These are phyloP conservation scores for Eucalyptus urophylla DNA, from an alignment of 345 rosid genomes.

Conservation along the genomic window DNA sequence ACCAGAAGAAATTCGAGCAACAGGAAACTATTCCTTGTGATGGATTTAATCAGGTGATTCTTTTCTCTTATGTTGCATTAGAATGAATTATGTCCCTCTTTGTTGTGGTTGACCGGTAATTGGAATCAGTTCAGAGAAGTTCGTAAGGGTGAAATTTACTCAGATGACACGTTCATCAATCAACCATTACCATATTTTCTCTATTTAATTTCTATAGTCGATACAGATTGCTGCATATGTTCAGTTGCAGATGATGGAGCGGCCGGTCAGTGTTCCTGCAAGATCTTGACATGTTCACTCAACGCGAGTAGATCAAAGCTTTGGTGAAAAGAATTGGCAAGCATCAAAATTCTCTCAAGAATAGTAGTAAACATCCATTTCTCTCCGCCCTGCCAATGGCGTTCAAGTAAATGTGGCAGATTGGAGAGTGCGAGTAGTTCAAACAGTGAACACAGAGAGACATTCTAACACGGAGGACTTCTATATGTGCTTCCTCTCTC, in stretches of 20 bases:
- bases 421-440: neutral
- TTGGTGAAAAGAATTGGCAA: neutral
- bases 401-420: neutral
- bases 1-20: too few species aligned
- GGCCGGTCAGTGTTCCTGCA: slow-evolving; percentile 47
- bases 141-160: neutral
- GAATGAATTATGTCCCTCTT: neutral
- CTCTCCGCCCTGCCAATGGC: neutral
- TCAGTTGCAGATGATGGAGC: slow-evolving; percentile 69
- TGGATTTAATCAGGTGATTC: slow-evolving; percentile 50
- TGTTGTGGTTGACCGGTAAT: neutral
- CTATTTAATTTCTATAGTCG: neutral
- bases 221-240: slow-evolving; percentile 93
- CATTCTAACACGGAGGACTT: neutral
- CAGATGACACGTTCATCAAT: neutral
- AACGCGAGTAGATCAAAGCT: neutral
- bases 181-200: neutral
- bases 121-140: neutral
- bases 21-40: too few species aligned
- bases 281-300: neutral
- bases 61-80: neutral
- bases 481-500: neutral
- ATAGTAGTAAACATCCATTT: neutral
- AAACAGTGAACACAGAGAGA: neutral
- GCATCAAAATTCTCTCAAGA: neutral